A percentile compares a stretch with the other conserved stretches of the same genome.
Evolutionary conservation across 345 rosid genomes (phyloP).

Genomic region (Brassica juncea): DNA sequence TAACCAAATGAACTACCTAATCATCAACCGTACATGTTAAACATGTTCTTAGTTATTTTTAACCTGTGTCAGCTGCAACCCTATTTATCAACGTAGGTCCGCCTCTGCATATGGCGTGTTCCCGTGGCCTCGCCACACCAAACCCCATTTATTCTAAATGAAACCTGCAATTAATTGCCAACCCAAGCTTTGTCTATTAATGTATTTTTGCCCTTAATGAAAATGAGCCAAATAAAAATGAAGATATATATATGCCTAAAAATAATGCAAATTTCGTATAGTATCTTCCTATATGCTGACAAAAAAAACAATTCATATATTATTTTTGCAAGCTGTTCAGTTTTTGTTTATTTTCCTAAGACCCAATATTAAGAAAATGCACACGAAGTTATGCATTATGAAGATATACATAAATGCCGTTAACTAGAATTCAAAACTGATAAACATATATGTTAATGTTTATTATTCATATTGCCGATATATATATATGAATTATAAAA

Average conservation of each 20-base stretch:
- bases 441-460: not conserved
- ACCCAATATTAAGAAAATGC: not conserved
- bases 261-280: not conserved
- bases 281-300: not conserved
- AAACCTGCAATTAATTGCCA: conserved; percentile 32
- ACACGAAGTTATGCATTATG: not conserved
- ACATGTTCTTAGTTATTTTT: no score
- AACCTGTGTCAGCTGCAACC: no score
- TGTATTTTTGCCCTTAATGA: not conserved
- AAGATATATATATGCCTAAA: not conserved
- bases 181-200: conserved; percentile 34
- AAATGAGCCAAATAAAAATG: not conserved
- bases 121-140: conserved; percentile 37
- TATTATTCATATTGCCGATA: not conserved
- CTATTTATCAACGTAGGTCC: no score
- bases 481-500: not conserved
- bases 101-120: conserved; percentile 40
- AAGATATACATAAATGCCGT: not conserved
- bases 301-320: not conserved
- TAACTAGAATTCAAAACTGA: not conserved
- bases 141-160: conserved; percentile 32
- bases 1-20: no score
- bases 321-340: not conserved
- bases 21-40: no score
- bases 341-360: not conserved